These are phyloP conservation scores for Microbotryum lychnidis-dioicae DNA, from an alignment of 1,284 basidiomycete species.

Conservation along the genomic window DNA sequence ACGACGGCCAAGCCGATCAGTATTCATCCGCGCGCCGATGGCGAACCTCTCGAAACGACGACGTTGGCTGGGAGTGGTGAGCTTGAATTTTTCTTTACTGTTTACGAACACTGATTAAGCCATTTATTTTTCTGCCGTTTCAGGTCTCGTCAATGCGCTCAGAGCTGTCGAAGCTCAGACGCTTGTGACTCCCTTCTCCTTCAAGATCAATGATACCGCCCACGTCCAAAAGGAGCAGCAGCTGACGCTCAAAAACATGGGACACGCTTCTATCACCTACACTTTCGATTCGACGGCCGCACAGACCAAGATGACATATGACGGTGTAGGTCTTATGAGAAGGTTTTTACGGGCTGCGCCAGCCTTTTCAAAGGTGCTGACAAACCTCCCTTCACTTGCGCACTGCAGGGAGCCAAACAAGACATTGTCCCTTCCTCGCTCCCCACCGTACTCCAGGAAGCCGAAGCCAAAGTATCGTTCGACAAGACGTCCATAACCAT, in stretches of 20 bases:
- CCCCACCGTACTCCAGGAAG: neutral
- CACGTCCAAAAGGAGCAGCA: conserved; percentile 47
- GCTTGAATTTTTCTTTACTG: neutral
- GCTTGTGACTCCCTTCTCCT: conserved; percentile 52
- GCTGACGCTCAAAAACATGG: conserved; percentile 37
- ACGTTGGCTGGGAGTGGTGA: conserved; percentile 50
- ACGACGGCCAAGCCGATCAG: too few relatives aligned
- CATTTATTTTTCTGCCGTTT: conserved; percentile 18
- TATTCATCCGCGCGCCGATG: conserved; percentile 42
- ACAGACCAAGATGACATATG: conserved; percentile 5
- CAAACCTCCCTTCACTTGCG: too few relatives aligned
- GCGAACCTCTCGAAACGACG: conserved; percentile 45
- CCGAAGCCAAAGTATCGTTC: conserved; percentile 7
- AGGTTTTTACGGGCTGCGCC: too few relatives aligned
- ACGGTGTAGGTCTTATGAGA: too few relatives aligned
- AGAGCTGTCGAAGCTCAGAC: conserved; percentile 54
- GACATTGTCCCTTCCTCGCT: conserved; percentile 12
- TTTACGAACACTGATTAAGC: accelerated
- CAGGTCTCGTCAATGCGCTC: conserved; percentile 58
- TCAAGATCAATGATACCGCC: conserved; percentile 62
- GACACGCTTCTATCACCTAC: conserved; percentile 10
- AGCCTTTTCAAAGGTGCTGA: too few relatives aligned
- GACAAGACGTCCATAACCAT: conserved; percentile 2
- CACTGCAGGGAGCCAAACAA: conserved; percentile 4
- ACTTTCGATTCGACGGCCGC: conserved; percentile 1